These are phyloP conservation scores for Paradendryphiella salina DNA, from an alignment of 2,329 filamentous ascomycete species.

Conservation along the genomic window DNA sequence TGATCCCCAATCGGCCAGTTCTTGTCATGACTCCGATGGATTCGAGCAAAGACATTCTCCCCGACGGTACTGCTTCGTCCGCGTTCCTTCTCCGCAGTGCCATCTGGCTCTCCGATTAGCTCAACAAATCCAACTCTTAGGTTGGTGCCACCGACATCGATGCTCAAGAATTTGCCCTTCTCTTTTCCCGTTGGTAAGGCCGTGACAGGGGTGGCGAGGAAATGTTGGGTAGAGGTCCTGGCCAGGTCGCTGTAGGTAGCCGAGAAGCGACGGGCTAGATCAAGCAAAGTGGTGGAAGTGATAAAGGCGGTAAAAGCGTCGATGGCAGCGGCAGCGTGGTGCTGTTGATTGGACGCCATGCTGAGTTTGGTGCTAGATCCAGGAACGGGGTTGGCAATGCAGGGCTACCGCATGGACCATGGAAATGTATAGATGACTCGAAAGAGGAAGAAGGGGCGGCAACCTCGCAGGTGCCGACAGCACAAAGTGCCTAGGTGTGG, in stretches of 20 bases:
- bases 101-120: slow-evolving; percentile 54
- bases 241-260: slow-evolving; percentile 43
- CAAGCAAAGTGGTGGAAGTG: slow-evolving; percentile 37
- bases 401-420: slow-evolving; percentile 11
- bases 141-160: slow-evolving; percentile 66
- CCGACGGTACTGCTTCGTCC: slow-evolving; percentile 26
- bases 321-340: slow-evolving; percentile 22
- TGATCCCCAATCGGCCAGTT: slow-evolving; percentile 75
- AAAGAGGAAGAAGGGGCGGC: not conserved
- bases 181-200: slow-evolving; percentile 59
- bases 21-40: slow-evolving; percentile 66
- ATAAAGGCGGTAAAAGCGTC: slow-evolving; percentile 41
- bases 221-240: slow-evolving; percentile 44
- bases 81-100: slow-evolving; percentile 14
- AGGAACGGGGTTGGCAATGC: slow-evolving; percentile 3
- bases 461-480: slow-evolving; percentile 2
- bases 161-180: slow-evolving; percentile 60
- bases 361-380: slow-evolving; percentile 7
- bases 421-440: not conserved
- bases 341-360: slow-evolving; percentile 22
- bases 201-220: slow-evolving; percentile 48
- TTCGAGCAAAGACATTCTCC: slow-evolving; percentile 41
- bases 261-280: slow-evolving; percentile 43
- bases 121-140: slow-evolving; percentile 70
- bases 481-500: not conserved